Base-by-base conservation (phyloP, 2,329 filamentous ascomycete species). In the Coleophoma cylindrospora region DNA sequence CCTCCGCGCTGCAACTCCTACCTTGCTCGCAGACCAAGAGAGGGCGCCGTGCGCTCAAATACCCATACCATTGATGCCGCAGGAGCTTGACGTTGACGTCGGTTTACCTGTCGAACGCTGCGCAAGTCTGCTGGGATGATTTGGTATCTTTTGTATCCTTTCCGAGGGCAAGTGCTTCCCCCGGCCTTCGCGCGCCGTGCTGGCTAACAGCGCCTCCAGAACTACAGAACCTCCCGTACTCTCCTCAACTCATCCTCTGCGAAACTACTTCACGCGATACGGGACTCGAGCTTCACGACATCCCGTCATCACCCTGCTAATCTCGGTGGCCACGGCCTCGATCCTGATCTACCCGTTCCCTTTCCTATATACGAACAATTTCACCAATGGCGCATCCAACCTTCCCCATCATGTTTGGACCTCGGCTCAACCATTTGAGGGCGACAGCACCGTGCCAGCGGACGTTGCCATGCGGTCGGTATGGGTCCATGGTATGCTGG, bases 331-430 rank as follows among this genome's bases (percentile, higher is more conserved):
- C 40, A 76, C 89, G 51, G 86, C 86, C 50, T 79, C 86, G 43
- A 70, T 85, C 47, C 77, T 91, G 49, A 80, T 86, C 53, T 91
- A 89, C 61, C 87, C 87, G 8, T 84, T 89, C 48, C 78, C 87
- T 17, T 90, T 89, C 63, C 79, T 91, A 46, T 86, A 86, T 66
- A 84, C 83, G 1, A 84, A 80, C 62, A 84, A 87, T 66, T 84
- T 86, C 57, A 81, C 81, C 59, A 86, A 83, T 62, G 83, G 84
- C 57, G 80, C 84, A 21, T 85, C 86, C 47, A 86, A 83, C 54
- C 72, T 91, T 8, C 87, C 88, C 32, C 83, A 86, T 61, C 86
- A 91, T 77, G 87, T 88, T 57, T 92, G 88, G 88, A 91, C 87
- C 22, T 84, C 84, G 36, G 86, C 85, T 6, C 80, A 82, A 52